Evolutionary conservation across 208 protist species (phyloP).

Genomic region (Blechomonas ayalai): DNA sequence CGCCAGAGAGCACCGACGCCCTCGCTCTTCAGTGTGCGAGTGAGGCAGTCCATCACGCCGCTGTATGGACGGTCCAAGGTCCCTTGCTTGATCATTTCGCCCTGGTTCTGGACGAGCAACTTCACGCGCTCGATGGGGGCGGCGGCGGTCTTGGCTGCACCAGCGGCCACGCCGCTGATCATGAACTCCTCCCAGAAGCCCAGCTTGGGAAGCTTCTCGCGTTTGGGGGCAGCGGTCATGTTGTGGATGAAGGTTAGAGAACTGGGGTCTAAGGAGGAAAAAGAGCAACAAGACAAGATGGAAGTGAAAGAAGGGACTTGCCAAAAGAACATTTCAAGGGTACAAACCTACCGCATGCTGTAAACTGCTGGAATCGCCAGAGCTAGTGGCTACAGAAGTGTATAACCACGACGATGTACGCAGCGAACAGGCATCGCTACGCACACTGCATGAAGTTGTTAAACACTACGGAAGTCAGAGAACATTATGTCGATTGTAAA

Average conservation of each 20-base stretch:
- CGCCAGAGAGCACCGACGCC: slow-evolving; percentile 94
- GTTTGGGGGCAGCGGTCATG: slow-evolving; percentile 15
- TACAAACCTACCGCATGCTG: slow-evolving; percentile 1
- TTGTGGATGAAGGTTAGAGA: neutral
- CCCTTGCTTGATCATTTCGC: slow-evolving; percentile 76
- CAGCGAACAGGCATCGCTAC: too few relatives aligned
- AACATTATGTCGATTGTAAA: too few relatives aligned
- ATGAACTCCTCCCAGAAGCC: slow-evolving; percentile 76
- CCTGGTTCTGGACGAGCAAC: slow-evolving; percentile 93
- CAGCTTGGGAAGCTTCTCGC: slow-evolving; percentile 32
- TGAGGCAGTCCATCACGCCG: slow-evolving; percentile 94
- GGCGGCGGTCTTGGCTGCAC: slow-evolving; percentile 89
- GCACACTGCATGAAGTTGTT: too few relatives aligned
- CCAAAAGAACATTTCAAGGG: neutral
- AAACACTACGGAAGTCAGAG: too few relatives aligned
- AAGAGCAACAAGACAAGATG: neutral
- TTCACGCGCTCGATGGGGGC: slow-evolving; percentile 96
- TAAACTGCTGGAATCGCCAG: too few relatives aligned
- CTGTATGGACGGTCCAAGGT: slow-evolving; percentile 83
- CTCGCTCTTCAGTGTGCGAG: slow-evolving; percentile 88
- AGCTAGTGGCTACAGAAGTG: too few relatives aligned
- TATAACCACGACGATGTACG: too few relatives aligned
- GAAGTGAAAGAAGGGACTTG: slow-evolving; percentile 4
- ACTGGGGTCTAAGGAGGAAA: neutral
- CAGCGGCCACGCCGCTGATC: slow-evolving; percentile 68